Percentiles rank a stretch among this genome's conserved stretches.
These are phyloP conservation scores for Alternaria triticina DNA, from an alignment of 2,329 filamentous ascomycete genomes.

Conservation along the genomic window DNA sequence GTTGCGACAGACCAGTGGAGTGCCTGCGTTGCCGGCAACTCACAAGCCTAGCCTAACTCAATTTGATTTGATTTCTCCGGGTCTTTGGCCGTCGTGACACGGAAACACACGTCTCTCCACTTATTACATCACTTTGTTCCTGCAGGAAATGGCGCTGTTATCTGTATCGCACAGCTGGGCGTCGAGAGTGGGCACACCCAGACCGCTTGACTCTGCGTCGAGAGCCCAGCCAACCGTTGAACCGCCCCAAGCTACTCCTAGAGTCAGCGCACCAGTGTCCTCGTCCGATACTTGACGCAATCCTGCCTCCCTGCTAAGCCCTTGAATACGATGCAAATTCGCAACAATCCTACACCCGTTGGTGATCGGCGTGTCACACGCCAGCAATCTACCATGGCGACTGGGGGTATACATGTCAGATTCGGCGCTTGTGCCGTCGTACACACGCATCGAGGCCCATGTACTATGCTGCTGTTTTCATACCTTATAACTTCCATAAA, in stretches of 20 bases:
- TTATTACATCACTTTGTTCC: conserved; percentile 44
- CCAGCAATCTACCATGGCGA: conserved; percentile 3
- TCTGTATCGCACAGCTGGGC: conserved; percentile 2
- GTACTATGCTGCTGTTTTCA: not conserved
- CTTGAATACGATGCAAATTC: not conserved
- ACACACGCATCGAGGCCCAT: not conserved
- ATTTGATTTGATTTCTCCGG: conserved; percentile 37
- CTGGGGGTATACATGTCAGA: not conserved
- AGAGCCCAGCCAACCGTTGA: conserved; percentile 15
- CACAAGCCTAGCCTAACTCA: conserved; percentile 45
- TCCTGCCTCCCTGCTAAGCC: not conserved
- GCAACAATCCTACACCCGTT: not conserved
- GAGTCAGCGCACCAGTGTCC: conserved; percentile 1
- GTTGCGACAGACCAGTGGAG: conserved; percentile 41
- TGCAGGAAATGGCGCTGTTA: conserved; percentile 17
- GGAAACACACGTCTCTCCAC: conserved; percentile 48
- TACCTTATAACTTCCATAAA: not conserved
- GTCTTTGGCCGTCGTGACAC: conserved; percentile 45
- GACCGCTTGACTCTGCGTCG: conserved; percentile 24
- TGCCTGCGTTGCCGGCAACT: conserved; percentile 45
- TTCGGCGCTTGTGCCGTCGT: not conserved
- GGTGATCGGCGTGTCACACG: conserved; percentile 4
- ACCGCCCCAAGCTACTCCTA: conserved; percentile 15
- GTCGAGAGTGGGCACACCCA: conserved; percentile 20
- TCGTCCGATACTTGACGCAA: not conserved